Conservation (phyloP, 2,329 filamentous ascomycete genomes). For the Fusarium subglutinans region DNA sequence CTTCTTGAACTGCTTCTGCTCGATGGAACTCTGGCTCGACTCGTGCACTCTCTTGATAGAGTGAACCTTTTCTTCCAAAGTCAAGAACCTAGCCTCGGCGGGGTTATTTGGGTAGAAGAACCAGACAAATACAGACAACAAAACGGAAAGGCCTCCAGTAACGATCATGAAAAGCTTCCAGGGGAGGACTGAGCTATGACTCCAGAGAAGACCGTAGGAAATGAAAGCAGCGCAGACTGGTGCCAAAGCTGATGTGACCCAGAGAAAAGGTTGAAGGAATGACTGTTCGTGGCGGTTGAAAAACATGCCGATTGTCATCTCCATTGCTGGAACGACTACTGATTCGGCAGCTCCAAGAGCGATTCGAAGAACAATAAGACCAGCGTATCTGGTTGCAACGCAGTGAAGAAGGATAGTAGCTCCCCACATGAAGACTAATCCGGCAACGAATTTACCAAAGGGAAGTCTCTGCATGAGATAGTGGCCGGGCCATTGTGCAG, state of each 20-base stretch:
- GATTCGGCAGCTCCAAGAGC: slow-evolving; percentile 49
- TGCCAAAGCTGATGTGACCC: slow-evolving; percentile 46
- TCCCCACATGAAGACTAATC: slow-evolving; percentile 48
- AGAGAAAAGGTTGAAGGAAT: slow-evolving; percentile 47
- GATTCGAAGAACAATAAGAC: slow-evolving; percentile 49
- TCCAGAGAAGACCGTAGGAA: slow-evolving; percentile 53
- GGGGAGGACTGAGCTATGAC: slow-evolving; percentile 43
- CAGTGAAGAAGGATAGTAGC: slow-evolving; percentile 51
- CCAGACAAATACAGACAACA: slow-evolving; percentile 48
- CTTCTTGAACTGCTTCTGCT: slow-evolving; percentile 49
- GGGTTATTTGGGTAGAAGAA: slow-evolving; percentile 52
- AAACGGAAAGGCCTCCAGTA: slow-evolving; percentile 48
- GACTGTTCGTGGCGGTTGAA: slow-evolving; percentile 49
- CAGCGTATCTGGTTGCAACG: slow-evolving; percentile 47
- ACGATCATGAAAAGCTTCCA: slow-evolving; percentile 53
- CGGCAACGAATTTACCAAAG: slow-evolving; percentile 49
- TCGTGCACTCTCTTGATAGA: slow-evolving; percentile 47
- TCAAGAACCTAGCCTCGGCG: slow-evolving; percentile 50
- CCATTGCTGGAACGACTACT: slow-evolving; percentile 51
- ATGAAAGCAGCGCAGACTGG: slow-evolving; percentile 52
- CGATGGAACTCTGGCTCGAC: slow-evolving; percentile 49
- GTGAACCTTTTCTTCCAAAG: slow-evolving; percentile 53
- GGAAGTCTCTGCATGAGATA: slow-evolving; percentile 48
- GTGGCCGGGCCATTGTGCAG: slow-evolving; percentile 9
- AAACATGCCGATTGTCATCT: slow-evolving; percentile 54